Conservation (phyloP, 2,329 filamentous ascomycete species). For the Trichoderma cornu-damae region DNA sequence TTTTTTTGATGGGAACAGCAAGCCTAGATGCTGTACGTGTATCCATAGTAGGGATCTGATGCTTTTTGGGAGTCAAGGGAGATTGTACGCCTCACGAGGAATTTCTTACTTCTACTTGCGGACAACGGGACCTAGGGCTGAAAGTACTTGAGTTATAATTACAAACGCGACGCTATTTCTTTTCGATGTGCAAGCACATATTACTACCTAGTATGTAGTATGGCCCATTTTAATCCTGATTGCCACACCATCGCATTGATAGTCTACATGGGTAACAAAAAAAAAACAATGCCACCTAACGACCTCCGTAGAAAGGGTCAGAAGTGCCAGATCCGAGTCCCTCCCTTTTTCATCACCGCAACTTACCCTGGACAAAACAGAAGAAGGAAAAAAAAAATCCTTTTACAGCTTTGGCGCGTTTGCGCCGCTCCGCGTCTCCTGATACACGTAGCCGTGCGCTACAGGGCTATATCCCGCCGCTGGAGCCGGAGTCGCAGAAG, state of each 20-base stretch:
- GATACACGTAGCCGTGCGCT: constrained; percentile 57
- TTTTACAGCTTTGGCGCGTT: constrained; percentile 37
- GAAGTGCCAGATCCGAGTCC: background rate
- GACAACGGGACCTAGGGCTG: background rate
- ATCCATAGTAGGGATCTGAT: constrained; percentile 6
- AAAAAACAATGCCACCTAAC: background rate
- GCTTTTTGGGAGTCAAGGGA: constrained; percentile 5
- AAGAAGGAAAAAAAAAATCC: background rate
- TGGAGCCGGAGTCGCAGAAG: constrained; percentile 21
- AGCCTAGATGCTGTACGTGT: constrained; percentile 12
- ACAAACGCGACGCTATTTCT: background rate
- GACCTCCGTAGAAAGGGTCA: background rate
- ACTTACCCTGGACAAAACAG: background rate
- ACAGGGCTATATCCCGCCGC: constrained; percentile 42
- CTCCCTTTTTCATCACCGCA: background rate
- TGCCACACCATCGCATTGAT: background rate
- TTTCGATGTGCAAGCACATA: background rate
- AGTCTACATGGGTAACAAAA: background rate
- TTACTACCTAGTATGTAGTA: background rate
- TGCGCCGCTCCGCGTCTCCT: constrained; percentile 35
- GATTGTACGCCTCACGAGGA: background rate
- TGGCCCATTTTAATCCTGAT: background rate
- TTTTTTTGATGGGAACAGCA: background rate
- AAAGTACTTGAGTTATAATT: background rate
- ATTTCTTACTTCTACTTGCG: background rate